phyloP scores from a whole-genome alignment of 176 grass and related monocot genomes.

The Bromus sterilis region DNA sequence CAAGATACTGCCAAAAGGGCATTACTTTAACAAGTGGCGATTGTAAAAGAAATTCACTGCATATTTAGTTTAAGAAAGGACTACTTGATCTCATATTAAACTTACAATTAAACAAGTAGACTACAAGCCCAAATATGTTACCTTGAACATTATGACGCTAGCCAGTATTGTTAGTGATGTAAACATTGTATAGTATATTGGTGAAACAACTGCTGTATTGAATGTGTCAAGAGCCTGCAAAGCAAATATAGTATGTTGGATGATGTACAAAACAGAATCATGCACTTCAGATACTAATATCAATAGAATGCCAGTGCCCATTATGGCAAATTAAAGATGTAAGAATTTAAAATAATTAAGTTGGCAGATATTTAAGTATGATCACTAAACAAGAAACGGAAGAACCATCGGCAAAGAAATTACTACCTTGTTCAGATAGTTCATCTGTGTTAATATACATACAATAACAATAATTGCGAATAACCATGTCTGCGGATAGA shows the following conservation, averaged over 20 bases:
- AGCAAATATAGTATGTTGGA: constrained; percentile 8
- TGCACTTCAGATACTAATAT: neutral
- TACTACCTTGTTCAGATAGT: constrained; percentile 96
- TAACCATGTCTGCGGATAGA: constrained; percentile 91
- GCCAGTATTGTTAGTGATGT: constrained; percentile 94
- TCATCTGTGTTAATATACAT: constrained; percentile 89
- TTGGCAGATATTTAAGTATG: neutral
- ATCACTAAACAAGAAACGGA: neutral
- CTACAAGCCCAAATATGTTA: constrained; percentile 25
- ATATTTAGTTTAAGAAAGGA: neutral
- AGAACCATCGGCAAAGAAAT: neutral
- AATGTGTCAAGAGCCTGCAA: constrained; percentile 93
- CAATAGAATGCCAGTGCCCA: neutral
- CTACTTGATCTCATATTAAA: neutral
- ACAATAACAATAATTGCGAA: constrained; percentile 78
- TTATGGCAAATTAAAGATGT: neutral
- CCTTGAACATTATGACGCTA: constrained; percentile 99
- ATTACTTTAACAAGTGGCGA: neutral
- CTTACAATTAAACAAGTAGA: neutral
- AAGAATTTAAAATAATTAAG: no score
- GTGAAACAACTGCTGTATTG: constrained; percentile 90
- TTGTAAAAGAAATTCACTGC: neutral
- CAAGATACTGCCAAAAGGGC: neutral
- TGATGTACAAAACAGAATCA: neutral
- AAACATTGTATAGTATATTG: constrained; percentile 96